phyloP scores from a whole-genome alignment of 495 filamentous ascomycete genomes.

The Neurospora sp. region DNA sequence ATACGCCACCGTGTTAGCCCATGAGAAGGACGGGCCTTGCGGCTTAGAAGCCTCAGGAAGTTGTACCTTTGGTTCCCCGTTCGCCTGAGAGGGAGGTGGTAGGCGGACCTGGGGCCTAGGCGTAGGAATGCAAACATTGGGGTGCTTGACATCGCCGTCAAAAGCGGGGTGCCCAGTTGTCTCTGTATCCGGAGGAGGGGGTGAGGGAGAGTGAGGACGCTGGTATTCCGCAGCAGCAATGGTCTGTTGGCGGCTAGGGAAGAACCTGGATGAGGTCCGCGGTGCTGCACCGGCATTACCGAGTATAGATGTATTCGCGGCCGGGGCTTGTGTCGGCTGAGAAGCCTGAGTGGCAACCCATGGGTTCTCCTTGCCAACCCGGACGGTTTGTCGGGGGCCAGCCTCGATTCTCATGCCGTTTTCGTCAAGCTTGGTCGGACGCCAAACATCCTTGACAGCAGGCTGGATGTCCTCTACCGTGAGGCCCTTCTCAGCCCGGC shows the following conservation, averaged over 20 bases:
- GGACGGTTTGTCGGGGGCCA: constrained; percentile 13
- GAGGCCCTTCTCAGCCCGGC: constrained; percentile 19
- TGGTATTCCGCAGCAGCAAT: constrained; percentile 7
- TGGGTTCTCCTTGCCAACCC: constrained; percentile 15
- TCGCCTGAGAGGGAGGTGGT: constrained; percentile 38
- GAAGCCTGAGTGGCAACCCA: constrained; percentile 9
- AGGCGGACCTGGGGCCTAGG: constrained; percentile 62
- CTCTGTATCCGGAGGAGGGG: constrained; percentile 62
- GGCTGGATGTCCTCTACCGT: constrained; percentile 26
- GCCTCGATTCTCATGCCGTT: constrained; percentile 20
- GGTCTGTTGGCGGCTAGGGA: constrained; percentile 34
- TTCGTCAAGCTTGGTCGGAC: constrained; percentile 43
- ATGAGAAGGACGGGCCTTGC: constrained; percentile 14
- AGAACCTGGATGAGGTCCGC: constrained; percentile 42
- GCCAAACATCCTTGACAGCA: constrained; percentile 55
- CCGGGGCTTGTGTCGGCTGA: constrained; percentile 5
- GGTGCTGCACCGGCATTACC: not conserved
- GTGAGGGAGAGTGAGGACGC: constrained; percentile 46
- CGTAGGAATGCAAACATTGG: constrained; percentile 58
- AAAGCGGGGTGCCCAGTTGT: constrained; percentile 55
- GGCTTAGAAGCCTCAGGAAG: constrained; percentile 4
- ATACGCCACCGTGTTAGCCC: constrained; percentile 15
- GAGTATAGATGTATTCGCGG: not conserved
- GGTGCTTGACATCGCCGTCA: constrained; percentile 51
- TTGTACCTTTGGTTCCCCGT: constrained; percentile 15